Evolutionary conservation across 257 asterid genomes (phyloP), one percentile per base, ranked within the genome.

Genomic region (Euphrasia confusa): DNA sequence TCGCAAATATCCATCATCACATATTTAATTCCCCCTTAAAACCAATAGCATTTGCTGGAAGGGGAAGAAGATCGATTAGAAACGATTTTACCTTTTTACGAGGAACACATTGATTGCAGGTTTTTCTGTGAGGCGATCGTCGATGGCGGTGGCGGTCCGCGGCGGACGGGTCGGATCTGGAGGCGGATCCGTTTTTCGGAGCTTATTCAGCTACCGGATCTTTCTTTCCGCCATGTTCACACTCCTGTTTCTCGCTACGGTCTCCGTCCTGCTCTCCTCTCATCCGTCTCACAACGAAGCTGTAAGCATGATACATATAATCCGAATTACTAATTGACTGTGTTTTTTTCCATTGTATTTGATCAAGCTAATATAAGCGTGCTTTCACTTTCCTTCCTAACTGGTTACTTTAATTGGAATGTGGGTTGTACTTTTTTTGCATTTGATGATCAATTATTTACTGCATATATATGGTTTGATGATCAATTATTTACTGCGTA

Each of bases 61-160:
- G 56, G 33, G 60, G 8, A 24, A 15, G 72, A 53, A 58, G 47
- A 28, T 55, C 61, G 65, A 13, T 24, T n/a, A 47, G 61, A 50
- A 62, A 63, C 55, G 71, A 3, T n/a, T 14, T 30, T 30, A 3
- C 5, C 33, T 30, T 30, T 32, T 30, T 5, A 44, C 7, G 44
- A 57, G 32, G 5, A 48, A 48, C 35, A 7, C 54, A 26, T 59
- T 15, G 50, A 68, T 74, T 64, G 11, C 6, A 39, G 70, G 69
- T 68, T 64, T 68, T 58, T 66, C 52, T 48, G 49, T 14, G 70
- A 33, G 66, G 72, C 55, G 65, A 58, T 69, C 64, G 73, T 24
- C 50, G 42, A 85, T 91, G 97, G 99, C 96, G 77, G 92, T 92
- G 73, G 94, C 95, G 61, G 90, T 77, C 71, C 89, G 99, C 57